These are phyloP conservation scores for Fraxinus platypoda DNA, from an alignment of 305 asterid genomes.

Conservation along the genomic window DNA sequence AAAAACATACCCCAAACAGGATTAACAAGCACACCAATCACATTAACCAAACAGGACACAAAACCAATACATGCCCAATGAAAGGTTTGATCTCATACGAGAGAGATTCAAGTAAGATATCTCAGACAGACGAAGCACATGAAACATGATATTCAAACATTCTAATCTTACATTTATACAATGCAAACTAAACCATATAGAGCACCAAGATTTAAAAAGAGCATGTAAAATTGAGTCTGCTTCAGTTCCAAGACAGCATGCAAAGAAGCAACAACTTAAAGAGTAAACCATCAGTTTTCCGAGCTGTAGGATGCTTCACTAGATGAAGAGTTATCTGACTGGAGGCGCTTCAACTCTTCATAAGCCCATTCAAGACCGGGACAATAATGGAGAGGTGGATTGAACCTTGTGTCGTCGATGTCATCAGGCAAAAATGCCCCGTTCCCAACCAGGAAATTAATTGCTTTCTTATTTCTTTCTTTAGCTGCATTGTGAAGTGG, in stretches of 20 bases:
- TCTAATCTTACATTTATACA: neutral
- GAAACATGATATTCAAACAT: neutral
- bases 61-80: neutral
- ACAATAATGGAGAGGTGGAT: conserved; percentile 92
- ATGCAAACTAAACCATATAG: neutral
- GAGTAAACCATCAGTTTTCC: conserved; percentile 45
- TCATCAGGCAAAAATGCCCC: conserved; percentile 92
- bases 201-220: neutral
- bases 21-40: neutral
- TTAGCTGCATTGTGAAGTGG: conserved; percentile 96
- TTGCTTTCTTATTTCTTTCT: conserved; percentile 77
- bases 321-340: conserved; percentile 56
- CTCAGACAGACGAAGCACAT: neutral
- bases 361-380: conserved; percentile 97
- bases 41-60: neutral
- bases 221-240: neutral
- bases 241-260: neutral
- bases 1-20: neutral
- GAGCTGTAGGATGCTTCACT: conserved; percentile 76
- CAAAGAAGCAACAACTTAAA: neutral
- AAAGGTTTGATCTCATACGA: neutral
- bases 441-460: conserved; percentile 68
- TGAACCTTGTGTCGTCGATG: conserved; percentile 83
- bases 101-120: neutral
- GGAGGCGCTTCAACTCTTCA: conserved; percentile 74